A percentile compares a stretch with the other conserved stretches of the same genome.
Conservation (phyloP, 768 basidiomycete genomes). For the Hydnomerulius pinastri region DNA sequence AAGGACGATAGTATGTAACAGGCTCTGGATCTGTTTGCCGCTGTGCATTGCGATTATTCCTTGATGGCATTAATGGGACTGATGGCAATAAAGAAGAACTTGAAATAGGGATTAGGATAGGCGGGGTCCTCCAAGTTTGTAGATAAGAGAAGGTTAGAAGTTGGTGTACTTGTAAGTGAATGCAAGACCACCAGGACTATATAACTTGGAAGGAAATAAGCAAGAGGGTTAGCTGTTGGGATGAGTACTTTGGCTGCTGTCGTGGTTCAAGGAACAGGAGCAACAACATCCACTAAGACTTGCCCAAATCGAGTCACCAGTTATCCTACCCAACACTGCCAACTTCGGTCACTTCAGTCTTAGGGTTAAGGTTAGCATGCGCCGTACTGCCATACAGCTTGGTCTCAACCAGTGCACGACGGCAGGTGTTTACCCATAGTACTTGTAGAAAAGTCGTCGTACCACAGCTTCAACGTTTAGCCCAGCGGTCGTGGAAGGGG, state of each 20-base stretch:
- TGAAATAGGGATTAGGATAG: conserved; percentile 18
- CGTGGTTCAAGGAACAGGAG: conserved; percentile 29
- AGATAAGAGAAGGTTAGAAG: conserved; percentile 16
- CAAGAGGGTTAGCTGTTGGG: not conserved
- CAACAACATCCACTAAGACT: conserved; percentile 6
- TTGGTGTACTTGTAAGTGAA: conserved; percentile 33
- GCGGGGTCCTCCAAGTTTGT: conserved; percentile 22
- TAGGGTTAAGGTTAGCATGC: conserved; percentile 2
- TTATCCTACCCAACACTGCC: not conserved
- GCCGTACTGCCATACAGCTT: no score
- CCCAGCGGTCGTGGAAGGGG: no score
- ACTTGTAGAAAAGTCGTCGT: no score
- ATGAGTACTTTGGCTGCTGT: conserved; percentile 19
- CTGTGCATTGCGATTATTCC: conserved; percentile 23
- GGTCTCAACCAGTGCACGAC: no score
- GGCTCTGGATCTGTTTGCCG: conserved; percentile 21
- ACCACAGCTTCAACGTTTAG: no score
- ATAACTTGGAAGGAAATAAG: not conserved
- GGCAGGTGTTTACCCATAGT: no score
- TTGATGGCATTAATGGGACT: conserved; percentile 32
- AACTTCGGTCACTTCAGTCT: conserved; percentile 1
- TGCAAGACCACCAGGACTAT: conserved; percentile 29
- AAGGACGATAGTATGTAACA: conserved; percentile 25
- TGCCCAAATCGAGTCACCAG: conserved; percentile 21
- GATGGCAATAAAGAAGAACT: conserved; percentile 8